Evolutionary conservation across 1,139 yeast species (phyloP).

Genomic region (Geotrichum europaeum): DNA sequence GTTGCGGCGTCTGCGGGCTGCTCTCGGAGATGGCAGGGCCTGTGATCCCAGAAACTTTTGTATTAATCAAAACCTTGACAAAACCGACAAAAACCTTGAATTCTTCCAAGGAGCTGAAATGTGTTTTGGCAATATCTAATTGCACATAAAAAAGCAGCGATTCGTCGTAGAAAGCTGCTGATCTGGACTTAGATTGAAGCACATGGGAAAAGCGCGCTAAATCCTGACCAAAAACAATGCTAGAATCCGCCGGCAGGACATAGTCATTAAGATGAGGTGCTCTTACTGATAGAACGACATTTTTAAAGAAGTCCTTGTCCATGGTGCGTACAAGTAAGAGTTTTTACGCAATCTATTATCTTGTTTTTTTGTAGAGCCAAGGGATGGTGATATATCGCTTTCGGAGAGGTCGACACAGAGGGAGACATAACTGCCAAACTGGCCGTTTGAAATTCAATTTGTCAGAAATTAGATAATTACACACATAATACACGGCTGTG

Average conservation of each 20-base stretch:
- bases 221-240: neutral
- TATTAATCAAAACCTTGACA: slow-evolving; percentile 9
- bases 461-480: neutral
- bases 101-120: slow-evolving; percentile 3
- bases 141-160: slow-evolving; percentile 14
- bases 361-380: neutral
- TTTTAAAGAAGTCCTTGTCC: slow-evolving; percentile 12
- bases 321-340: neutral
- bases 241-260: neutral
- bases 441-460: neutral
- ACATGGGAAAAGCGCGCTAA: neutral
- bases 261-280: slow-evolving; percentile 11
- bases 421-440: neutral
- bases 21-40: neutral
- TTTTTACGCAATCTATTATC: neutral
- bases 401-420: neutral
- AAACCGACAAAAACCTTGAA: slow-evolving; percentile 7
- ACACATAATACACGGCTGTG: neutral
- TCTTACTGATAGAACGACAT: slow-evolving; percentile 11
- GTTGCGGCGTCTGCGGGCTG: neutral
- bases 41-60: slow-evolving; percentile 14
- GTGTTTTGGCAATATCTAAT: slow-evolving; percentile 4
- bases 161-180: slow-evolving; percentile 17
- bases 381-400: neutral
- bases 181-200: slow-evolving; percentile 4